Evolutionary conservation across 805 yeast species (phyloP), one percentile per base, ranked within the genome.

Genomic region (Ogataea wickerhamii): DNA sequence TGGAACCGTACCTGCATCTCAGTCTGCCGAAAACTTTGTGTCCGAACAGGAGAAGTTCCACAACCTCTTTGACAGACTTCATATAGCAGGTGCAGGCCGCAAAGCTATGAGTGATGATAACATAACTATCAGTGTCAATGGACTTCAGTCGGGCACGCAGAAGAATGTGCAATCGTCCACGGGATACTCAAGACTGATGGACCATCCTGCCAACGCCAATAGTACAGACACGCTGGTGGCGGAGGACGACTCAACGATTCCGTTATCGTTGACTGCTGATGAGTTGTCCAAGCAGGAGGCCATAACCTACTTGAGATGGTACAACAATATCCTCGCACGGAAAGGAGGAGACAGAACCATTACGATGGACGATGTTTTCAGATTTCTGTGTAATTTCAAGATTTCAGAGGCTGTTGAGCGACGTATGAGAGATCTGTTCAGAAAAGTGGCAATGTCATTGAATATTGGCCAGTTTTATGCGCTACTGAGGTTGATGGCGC

Each of bases 381-480:
- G 67, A 32, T 91, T 91, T 57, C 67, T 93, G 41, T 70, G 72
- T 51, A 89, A 91, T 58, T 91, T 91, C 66, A 80, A 77, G 38
- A 63, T 91, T 11, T 53, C 78, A 2, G 70, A 69, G 1, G 51
- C 58, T 2, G 64, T 76, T 23, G 78, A 77, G 55, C 67, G 67
- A 2, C 54, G 58, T 8, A 64, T 76, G 41, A 79, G 74, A 54
- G 70, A 69, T 8, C 56, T 75, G 39, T 71, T 87, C 31, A 62
- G 64, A 18, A 73, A 82, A 17, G 80, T 79, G 55, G 61, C 68
- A 23, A 70, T 69, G 39, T 73, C 83, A 3, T 70, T 91, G 38
- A 88, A 87, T 52, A 80, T 88, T 38, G 95, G 95, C 5, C 94
- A 88, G 58, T 91, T 93, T 63, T 93, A 85, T 64, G 96, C 95